These are phyloP conservation scores for Huntiella savannae DNA, from an alignment of 2,329 filamentous ascomycete species.

Conservation along the genomic window DNA sequence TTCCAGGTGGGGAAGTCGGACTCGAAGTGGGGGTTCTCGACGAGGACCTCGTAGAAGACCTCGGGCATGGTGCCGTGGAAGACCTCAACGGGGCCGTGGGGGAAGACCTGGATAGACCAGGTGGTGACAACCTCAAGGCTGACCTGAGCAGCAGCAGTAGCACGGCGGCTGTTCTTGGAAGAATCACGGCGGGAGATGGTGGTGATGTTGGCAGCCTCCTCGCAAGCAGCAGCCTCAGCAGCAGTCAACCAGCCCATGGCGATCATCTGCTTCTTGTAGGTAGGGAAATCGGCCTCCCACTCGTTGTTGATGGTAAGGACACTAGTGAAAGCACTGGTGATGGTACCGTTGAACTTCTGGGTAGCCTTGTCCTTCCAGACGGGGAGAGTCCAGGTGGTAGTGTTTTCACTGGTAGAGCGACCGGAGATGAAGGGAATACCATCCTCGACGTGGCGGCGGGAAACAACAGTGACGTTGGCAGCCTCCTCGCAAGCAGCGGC, in stretches of 20 bases:
- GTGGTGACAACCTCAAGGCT: background rate
- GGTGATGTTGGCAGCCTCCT: background rate
- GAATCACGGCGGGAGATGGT: no score
- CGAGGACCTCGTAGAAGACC: conserved; percentile 3
- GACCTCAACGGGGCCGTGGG: background rate
- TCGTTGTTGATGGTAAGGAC: conserved; percentile 3
- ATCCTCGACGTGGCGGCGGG: background rate
- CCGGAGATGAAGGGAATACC: background rate
- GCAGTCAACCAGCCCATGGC: conserved; percentile 8
- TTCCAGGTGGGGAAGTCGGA: conserved; percentile 9
- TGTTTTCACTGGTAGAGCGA: background rate
- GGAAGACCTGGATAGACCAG: conserved; percentile 7
- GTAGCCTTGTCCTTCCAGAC: background rate
- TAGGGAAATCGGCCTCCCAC: conserved; percentile 7
- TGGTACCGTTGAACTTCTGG: conserved; percentile 3
- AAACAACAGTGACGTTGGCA: background rate
- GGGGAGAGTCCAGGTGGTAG: conserved; percentile 2
- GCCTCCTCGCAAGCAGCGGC: background rate
- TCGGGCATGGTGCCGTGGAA: conserved; percentile 3
- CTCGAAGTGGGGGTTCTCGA: conserved; percentile 8
- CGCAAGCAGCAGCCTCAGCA: background rate
- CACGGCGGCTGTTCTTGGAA: no score
- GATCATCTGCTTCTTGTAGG: conserved; percentile 6
- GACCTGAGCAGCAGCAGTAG: no score
- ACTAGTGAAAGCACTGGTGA: background rate